Evolutionary conservation across 768 basidiomycete genomes (phyloP).

Genomic region (Hygrophorus pudorinus): DNA sequence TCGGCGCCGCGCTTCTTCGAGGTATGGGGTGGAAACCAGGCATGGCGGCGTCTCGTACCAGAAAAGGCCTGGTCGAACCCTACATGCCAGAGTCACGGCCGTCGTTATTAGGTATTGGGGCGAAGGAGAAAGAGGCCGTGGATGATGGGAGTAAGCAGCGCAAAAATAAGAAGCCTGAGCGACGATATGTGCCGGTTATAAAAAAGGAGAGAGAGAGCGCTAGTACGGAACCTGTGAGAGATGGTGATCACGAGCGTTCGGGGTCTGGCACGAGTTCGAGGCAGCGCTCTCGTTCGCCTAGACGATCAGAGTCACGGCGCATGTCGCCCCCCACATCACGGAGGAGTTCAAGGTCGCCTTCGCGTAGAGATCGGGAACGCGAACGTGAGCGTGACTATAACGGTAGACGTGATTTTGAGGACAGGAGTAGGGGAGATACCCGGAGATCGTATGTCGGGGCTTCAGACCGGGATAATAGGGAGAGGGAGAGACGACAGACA

Average conservation of each 20-base stretch:
- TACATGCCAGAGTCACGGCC: conserved; percentile 80
- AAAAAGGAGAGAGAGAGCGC: conserved; percentile 52
- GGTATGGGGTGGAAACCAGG: conserved; percentile 98
- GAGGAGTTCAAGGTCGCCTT: conserved; percentile 41
- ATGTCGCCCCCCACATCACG: conserved; percentile 35
- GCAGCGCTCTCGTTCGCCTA: conserved; percentile 40
- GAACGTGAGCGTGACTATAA: conserved; percentile 23
- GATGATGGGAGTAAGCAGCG: conserved; percentile 58
- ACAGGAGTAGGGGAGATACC: too few species aligned
- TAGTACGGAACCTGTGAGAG: not conserved
- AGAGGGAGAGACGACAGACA: too few species aligned
- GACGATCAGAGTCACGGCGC: conserved; percentile 15
- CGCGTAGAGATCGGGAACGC: conserved; percentile 21
- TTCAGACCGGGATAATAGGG: too few species aligned
- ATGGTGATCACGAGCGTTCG: conserved; percentile 11
- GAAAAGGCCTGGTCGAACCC: conserved; percentile 59
- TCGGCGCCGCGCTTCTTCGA: conserved; percentile 84
- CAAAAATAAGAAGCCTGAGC: conserved; percentile 43
- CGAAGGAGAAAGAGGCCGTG: conserved; percentile 71
- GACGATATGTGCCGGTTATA: conserved; percentile 76
- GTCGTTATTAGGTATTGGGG: conserved; percentile 85
- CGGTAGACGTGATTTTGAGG: too few species aligned
- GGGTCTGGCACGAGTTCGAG: conserved; percentile 15
- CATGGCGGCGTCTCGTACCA: conserved; percentile 54
- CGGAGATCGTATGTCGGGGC: too few species aligned